Evolutionary conservation across 2,329 filamentous ascomycete genomes (phyloP).

Genomic region (Basipetospora chlamydospora): DNA sequence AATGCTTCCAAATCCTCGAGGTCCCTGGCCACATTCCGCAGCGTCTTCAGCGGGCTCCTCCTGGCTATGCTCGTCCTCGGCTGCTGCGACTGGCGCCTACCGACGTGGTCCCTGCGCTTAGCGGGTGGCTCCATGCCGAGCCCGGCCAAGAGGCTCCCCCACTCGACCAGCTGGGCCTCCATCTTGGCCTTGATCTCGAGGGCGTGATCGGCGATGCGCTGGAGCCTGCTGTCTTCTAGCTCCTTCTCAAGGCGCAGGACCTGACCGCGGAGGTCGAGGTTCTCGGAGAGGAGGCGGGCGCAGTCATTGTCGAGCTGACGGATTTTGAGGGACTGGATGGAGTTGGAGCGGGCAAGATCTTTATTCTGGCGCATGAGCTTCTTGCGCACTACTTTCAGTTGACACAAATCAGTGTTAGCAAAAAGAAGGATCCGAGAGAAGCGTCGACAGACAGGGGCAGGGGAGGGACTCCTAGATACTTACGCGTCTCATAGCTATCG

Average conservation of each 20-base stretch:
- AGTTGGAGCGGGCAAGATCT: constrained; percentile 69
- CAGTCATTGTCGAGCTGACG: constrained; percentile 63
- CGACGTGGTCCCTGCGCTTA: constrained; percentile 27
- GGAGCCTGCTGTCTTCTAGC: constrained; percentile 44
- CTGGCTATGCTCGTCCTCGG: constrained; percentile 26
- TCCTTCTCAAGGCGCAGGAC: constrained; percentile 56
- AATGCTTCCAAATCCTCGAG: no score
- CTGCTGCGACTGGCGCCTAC: constrained; percentile 24
- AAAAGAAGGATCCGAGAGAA: neutral
- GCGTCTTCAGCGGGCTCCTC: constrained; percentile 40
- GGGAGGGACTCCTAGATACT: no score
- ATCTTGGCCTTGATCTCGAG: constrained; percentile 55
- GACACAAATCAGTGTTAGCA: neutral
- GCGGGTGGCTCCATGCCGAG: constrained; percentile 47
- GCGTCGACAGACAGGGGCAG: constrained; percentile 4
- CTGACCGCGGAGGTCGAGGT: constrained; percentile 56
- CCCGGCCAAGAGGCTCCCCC: constrained; percentile 50
- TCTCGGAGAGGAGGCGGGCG: constrained; percentile 62
- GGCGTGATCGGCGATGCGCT: constrained; percentile 49
- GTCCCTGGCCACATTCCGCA: constrained; percentile 41
- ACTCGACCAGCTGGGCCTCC: constrained; percentile 57
- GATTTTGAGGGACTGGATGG: constrained; percentile 62
- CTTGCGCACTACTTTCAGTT: constrained; percentile 48
- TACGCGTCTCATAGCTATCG: constrained; percentile 59
- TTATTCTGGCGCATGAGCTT: constrained; percentile 72